Conservation (phyloP, 2,329 filamentous ascomycete species). For the Nemania sp. region DNA sequence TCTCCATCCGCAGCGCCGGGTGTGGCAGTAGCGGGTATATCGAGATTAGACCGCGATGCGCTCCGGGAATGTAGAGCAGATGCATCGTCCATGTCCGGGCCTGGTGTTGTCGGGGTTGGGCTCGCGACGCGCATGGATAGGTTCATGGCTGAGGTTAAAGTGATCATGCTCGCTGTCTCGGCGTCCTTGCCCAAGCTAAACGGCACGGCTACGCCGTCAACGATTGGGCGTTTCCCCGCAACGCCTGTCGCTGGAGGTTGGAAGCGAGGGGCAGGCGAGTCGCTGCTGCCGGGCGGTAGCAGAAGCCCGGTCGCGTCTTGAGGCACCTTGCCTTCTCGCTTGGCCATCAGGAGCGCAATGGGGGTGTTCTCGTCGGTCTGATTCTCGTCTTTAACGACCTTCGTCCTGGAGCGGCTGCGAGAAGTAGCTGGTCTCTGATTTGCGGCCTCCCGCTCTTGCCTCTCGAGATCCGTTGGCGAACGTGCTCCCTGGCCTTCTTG, state of each 20-base stretch:
- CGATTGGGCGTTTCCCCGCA: slow-evolving; percentile 65
- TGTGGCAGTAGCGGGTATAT: background rate
- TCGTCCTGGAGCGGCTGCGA: slow-evolving; percentile 48
- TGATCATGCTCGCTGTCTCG: slow-evolving; percentile 71
- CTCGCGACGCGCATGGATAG: slow-evolving; percentile 39
- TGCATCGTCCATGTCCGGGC: slow-evolving; percentile 17
- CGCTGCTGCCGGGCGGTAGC: slow-evolving; percentile 39
- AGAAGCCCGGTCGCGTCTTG: slow-evolving; percentile 26
- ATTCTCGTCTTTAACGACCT: slow-evolving; percentile 55
- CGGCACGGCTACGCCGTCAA: slow-evolving; percentile 71
- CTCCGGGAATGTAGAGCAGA: no score
- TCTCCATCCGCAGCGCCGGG: background rate
- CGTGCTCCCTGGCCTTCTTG: slow-evolving; percentile 50
- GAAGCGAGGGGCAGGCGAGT: slow-evolving; percentile 39
- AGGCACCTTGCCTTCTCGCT: slow-evolving; percentile 46
- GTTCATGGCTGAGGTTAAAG: slow-evolving; percentile 54
- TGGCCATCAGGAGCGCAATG: slow-evolving; percentile 48
- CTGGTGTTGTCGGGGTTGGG: slow-evolving; percentile 36
- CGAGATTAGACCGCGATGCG: slow-evolving; percentile 11
- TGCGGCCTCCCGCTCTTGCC: slow-evolving; percentile 40
- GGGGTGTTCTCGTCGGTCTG: slow-evolving; percentile 51
- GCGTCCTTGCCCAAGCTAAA: slow-evolving; percentile 69
- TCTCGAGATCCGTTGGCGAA: slow-evolving; percentile 46
- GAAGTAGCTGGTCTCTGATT: slow-evolving; percentile 30
- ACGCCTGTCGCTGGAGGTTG: slow-evolving; percentile 52